Conservation (phyloP, 805 yeast genomes). For the Spathaspora girioi region DNA sequence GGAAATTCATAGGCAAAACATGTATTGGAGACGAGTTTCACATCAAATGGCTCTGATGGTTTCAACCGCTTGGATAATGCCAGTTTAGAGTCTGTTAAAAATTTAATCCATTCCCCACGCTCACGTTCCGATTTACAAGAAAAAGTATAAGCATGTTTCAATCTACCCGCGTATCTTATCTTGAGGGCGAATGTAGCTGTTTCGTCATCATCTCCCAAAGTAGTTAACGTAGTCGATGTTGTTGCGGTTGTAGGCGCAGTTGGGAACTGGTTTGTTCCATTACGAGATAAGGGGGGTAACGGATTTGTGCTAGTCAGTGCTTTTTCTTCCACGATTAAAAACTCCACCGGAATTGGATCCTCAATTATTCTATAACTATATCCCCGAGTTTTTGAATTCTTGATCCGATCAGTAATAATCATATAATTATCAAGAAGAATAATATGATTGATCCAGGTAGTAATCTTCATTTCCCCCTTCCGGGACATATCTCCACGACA, state of each 20-base stretch:
- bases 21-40: conserved; percentile 52
- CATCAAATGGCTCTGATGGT: conserved; percentile 50
- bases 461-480: conserved; percentile 63
- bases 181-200: conserved; percentile 42
- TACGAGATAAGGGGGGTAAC: background rate
- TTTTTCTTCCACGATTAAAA: conserved; percentile 47
- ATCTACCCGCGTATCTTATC: conserved; percentile 52
- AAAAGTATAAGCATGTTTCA: conserved; percentile 54
- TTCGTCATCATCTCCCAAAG: conserved; percentile 23
- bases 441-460: conserved; percentile 47
- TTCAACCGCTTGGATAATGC: conserved; percentile 23
- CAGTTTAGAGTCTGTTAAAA: conserved; percentile 36
- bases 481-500: conserved; percentile 56
- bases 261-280: background rate
- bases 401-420: conserved; percentile 56
- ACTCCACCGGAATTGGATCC: conserved; percentile 60
- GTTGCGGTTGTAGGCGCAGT: conserved; percentile 2
- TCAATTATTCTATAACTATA: conserved; percentile 43
- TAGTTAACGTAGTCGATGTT: conserved; percentile 6
- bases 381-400: conserved; percentile 31
- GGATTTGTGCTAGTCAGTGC: conserved; percentile 5
- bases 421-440: conserved; percentile 70
- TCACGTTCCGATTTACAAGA: conserved; percentile 46
- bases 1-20: conserved; percentile 63
- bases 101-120: conserved; percentile 53